Base-by-base conservation (phyloP, 2,329 filamentous ascomycete genomes). In the Microsporum ferrugineum region DNA sequence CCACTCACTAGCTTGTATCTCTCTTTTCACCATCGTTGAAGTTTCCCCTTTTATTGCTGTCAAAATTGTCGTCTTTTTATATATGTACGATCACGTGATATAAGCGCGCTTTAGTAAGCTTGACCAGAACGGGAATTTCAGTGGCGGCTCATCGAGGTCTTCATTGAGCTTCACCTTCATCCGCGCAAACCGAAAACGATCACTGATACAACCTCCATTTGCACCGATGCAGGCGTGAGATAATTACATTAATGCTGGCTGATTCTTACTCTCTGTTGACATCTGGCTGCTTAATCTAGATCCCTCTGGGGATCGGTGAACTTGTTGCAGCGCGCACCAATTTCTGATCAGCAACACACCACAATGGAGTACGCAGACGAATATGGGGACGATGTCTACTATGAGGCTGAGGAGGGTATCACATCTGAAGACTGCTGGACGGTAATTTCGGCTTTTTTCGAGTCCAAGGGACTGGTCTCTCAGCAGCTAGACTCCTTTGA, bases 401-500 rank as follows among this genome's bases (percentile, higher is more conserved):
- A 82, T 64, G 84, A 87, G 63, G 84, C 78, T 63, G 84, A 82
- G 62, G 85, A 88, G 64, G 85, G 78, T 45, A 96, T 97, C 77
- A 96, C 91, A 31, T 89, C 91, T 63, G 94, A 97, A 79, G 95
- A 99, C 77, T 96, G 91, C 80, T 99, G 95, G 94, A 88, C 88
- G 66, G 92, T 97, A 71, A 97, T 99, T 73, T 91, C 89, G 61
- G 88, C 94, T 7, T 97, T 96, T 80, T 99, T 99, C 78, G 90
- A 96, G 68, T 84, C 86, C 65, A 99, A 97, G 77, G 92, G 94
- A 70, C 82, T 99, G 36, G 94, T 96, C 27, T 96, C 94, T 14
- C 92, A 99, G 76, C 94, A 99, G 79, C 86, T 97, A 65, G 92
- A 97, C 73, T 99, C 95, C 0, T 99, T 96, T 77, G 91, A 99